Conservation (phyloP, 495 filamentous ascomycete species). For the Xylaria longipes region DNA sequence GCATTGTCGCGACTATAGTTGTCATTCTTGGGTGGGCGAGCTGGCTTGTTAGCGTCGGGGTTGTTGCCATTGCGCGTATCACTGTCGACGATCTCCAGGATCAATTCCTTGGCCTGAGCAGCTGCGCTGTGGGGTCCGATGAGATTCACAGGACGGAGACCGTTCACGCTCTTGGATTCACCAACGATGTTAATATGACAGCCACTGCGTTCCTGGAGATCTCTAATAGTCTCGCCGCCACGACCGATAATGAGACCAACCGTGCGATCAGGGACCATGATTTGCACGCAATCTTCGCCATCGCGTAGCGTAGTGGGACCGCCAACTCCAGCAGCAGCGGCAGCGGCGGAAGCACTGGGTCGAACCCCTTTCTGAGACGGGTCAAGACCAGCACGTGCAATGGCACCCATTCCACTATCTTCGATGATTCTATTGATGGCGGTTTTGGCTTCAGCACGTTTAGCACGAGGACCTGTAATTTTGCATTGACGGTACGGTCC, state of each 20-base stretch:
- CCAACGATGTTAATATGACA: constrained; percentile 91
- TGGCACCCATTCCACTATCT: constrained; percentile 73
- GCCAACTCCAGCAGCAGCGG: constrained; percentile 42
- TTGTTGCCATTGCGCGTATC: constrained; percentile 66
- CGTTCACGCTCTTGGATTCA: constrained; percentile 84
- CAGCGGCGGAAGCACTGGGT: constrained; percentile 29
- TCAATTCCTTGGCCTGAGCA: constrained; percentile 74
- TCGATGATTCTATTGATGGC: constrained; percentile 83
- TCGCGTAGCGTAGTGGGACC: constrained; percentile 63
- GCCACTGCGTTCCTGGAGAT: constrained; percentile 82
- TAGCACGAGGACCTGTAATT: constrained; percentile 70
- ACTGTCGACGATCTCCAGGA: constrained; percentile 87
- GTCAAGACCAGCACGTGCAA: constrained; percentile 48
- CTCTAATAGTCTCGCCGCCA: constrained; percentile 85
- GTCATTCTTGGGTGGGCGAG: constrained; percentile 34
- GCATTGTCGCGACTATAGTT: constrained; percentile 39
- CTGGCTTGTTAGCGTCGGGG: constrained; percentile 38
- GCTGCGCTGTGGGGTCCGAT: constrained; percentile 74
- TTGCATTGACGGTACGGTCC: constrained; percentile 76
- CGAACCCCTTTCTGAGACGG: constrained; percentile 34
- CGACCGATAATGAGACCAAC: constrained; percentile 86
- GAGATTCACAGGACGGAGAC: constrained; percentile 81
- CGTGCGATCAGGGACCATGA: constrained; percentile 89
- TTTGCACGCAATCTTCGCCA: constrained; percentile 77
- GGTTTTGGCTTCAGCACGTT: constrained; percentile 71